A percentile compares a stretch with the other conserved stretches of the same genome.
These are phyloP conservation scores for Irpex sp. DNA, from an alignment of 1,284 basidiomycete species.

Conservation along the genomic window DNA sequence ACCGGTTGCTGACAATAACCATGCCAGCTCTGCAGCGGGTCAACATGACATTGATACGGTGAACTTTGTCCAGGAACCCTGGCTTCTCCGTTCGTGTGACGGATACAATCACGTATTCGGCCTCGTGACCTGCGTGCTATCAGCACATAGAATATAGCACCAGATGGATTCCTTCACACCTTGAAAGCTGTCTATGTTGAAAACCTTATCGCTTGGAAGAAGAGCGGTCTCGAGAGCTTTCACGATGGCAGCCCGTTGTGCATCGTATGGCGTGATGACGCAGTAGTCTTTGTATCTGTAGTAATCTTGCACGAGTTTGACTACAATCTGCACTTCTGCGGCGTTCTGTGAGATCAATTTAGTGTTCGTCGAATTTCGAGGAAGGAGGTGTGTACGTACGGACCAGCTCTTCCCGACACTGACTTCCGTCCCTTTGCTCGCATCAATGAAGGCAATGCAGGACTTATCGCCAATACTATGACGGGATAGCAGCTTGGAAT, in stretches of 20 bases:
- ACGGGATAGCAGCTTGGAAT: conserved; percentile 28
- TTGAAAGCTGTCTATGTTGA: conserved; percentile 44
- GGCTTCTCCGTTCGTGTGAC: conserved; percentile 34
- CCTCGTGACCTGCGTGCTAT: conserved; percentile 33
- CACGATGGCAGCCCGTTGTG: conserved; percentile 35
- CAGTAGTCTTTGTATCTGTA: conserved; percentile 30
- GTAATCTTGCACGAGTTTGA: conserved; percentile 33
- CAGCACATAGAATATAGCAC: not conserved
- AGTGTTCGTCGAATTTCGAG: not conserved
- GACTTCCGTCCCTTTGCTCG: conserved; percentile 32
- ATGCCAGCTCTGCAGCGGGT: conserved; percentile 39
- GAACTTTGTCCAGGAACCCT: conserved; percentile 34
- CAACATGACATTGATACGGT: conserved; percentile 42
- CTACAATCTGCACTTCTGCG: conserved; percentile 34
- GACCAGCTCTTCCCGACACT: conserved; percentile 34
- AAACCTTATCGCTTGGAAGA: conserved; percentile 34
- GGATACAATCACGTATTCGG: conserved; percentile 38
- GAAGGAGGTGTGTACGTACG: conserved; percentile 23
- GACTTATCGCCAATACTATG: conserved; percentile 24
- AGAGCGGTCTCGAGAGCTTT: conserved; percentile 23
- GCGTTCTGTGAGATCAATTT: conserved; percentile 30
- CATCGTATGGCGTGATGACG: conserved; percentile 45
- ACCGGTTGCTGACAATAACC: conserved; percentile 33
- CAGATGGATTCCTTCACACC: conserved; percentile 21
- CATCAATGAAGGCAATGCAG: conserved; percentile 36